Base-by-base conservation (phyloP, 495 filamentous ascomycete species). In the Acidiella bohemica region DNA sequence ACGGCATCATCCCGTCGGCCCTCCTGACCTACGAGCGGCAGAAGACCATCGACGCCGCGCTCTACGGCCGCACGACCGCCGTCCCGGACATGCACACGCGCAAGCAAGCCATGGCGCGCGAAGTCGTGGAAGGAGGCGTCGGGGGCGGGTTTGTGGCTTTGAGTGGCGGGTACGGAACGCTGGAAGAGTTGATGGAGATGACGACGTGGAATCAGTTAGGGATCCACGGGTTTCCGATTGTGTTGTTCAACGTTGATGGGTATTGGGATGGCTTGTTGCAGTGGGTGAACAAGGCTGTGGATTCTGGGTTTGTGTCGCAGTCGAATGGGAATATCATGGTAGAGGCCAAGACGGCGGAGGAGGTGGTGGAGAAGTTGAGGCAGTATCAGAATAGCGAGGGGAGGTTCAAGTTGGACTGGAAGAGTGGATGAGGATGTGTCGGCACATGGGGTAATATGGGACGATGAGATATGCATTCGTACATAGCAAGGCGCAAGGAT, bases 131-230 rank as follows among this genome's bases (percentile, higher is more conserved):
- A 35, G 85, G 86, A 5, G 85, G 82, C 0, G 72, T 75, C 0
- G 86, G 86, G 2, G 76, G 74, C 42, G 92, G 92, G 7, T 97
- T 97, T 67, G 73, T 96, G 17, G 84, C 87, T 18, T 62, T 97
- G 52, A 76, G 73, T 36, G 90, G 90, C 14, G 90, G 90, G 0
- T 96, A 86, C 60, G 90, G 90, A 9, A 96, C 92, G 5, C 67
- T 96, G 55, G 90, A 97, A 63, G 90, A 97, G 67, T 65, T 96
- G 39, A 88, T 95, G 65, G 90, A 97, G 70, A 80, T 93, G 40
- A 80, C 78, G 22, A 96, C 90, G 10, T 97, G 90, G 90, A 96
- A 95, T 59, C 90, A 95, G 62, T 59, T 97, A 41, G 90, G 92
- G 0, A 97, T 97, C 45, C 90, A 97, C 59, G 71, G 68, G 41